Evolutionary conservation across 2,329 filamentous ascomycete genomes (phyloP), one percentile per base, ranked within the genome.

Genomic region (Talaromyces piceae): DNA sequence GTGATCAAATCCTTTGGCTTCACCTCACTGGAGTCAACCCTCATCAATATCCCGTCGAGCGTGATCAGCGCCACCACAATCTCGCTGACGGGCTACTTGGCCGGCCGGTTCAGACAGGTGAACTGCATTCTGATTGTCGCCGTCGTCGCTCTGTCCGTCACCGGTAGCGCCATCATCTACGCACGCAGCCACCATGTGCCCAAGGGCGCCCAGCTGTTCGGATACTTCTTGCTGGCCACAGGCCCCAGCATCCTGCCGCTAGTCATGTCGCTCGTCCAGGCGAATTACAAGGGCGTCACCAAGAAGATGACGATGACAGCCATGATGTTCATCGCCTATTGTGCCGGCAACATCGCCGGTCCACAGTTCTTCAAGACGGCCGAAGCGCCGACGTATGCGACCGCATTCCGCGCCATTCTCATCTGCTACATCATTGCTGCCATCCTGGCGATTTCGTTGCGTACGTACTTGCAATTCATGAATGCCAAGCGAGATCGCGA

Each of bases 31-130:
- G 73, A 75, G 3, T 76, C 76, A 0, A 77, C 80, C 53, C 80
- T 80, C 53, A 73, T 83, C 8, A 78, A 82, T 55, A 83, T 83
- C 49, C 79, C 80, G 0, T 79, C 78, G 13, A 79, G 78, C 18
- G 78, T 81, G 0, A 61, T 82, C 5, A 57, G 67, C 2, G 77
- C 77, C 1, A 78, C 78, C 13, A 71, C 69, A 46, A 65, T 82
- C 22, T 78, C 77, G 4, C 25, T 48, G 23, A 52, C 50, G 7
- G 50, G 50, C 2, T 52, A 41, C 18, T 9, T 52, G 5, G 50
- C 50, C 12, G 50, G 50, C 5, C 50, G 50, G 8, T 52, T 33
- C 20, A 3, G 22, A 4, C 45, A 47, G 12, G 8, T 44, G 3
- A 52, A 44, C 22, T 44, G 41, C 18, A 45, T 52, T 11, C 39